These are phyloP conservation scores for Ceratobasidium papillatum DNA, from an alignment of 1,284 basidiomycete species.

Conservation along the genomic window DNA sequence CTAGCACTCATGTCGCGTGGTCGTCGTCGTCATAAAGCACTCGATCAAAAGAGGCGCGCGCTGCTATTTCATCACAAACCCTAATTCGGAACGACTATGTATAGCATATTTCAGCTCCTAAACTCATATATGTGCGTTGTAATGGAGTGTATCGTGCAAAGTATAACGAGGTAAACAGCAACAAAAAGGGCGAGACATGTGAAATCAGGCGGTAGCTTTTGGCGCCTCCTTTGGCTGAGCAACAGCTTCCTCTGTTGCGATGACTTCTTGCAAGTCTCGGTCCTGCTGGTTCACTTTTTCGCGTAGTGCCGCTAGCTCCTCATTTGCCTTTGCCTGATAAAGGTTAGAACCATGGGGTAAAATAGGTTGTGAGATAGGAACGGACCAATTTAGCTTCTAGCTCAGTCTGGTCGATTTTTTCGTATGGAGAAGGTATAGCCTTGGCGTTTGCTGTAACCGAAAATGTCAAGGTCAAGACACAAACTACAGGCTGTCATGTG, in stretches of 20 bases:
- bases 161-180: not conserved
- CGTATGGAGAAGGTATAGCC: slow-evolving; percentile 59
- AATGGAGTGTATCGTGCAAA: not conserved
- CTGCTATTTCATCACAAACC: slow-evolving; percentile 10
- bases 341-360: not conserved
- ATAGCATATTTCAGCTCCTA: not conserved
- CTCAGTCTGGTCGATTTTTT: slow-evolving; percentile 67
- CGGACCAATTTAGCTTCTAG: slow-evolving; percentile 68
- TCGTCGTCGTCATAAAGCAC: slow-evolving; percentile 22
- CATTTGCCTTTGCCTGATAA: slow-evolving; percentile 58
- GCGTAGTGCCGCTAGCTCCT: slow-evolving; percentile 61
- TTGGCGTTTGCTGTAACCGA: slow-evolving; percentile 55
- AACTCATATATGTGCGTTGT: not conserved
- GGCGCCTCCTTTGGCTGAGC: slow-evolving; percentile 10
- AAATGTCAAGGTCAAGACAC: slow-evolving; percentile 50
- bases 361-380: slow-evolving; percentile 38
- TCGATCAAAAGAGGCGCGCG: slow-evolving; percentile 23
- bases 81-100: not conserved
- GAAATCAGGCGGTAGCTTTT: slow-evolving; percentile 13
- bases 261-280: slow-evolving; percentile 13
- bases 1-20: slow-evolving; percentile 17
- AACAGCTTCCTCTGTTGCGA: slow-evolving; percentile 11
- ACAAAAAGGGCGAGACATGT: not conserved
- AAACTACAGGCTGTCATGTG: not conserved
- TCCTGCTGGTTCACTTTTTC: slow-evolving; percentile 46